phyloP scores from a whole-genome alignment of 306 rosid genomes.

The Senna siamea region DNA sequence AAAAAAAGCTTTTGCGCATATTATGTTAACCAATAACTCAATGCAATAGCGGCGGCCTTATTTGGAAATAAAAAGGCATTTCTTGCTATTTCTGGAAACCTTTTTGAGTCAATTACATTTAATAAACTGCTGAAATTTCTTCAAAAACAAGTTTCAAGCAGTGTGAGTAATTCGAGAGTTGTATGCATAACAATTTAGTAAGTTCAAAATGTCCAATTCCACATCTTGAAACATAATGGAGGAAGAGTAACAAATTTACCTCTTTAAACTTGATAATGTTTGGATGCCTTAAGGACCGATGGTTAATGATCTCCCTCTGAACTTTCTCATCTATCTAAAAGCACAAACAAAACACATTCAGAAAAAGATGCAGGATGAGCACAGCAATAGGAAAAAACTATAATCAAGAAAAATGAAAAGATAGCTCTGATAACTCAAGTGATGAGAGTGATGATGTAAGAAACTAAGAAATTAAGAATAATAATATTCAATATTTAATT shows the following conservation, averaged over 20 bases:
- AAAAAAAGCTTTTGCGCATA: conserved; percentile 10
- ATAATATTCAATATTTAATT: neutral
- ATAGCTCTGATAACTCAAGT: neutral
- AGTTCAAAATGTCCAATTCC: conserved; percentile 13
- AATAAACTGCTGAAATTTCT: neutral
- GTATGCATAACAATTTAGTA: neutral
- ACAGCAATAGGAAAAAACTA: conserved; percentile 14
- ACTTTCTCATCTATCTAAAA: conserved; percentile 90
- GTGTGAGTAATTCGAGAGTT: neutral
- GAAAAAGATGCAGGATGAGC: neutral
- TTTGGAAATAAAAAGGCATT: neutral
- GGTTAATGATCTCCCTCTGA: conserved; percentile 86
- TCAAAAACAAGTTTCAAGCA: neutral
- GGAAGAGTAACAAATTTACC: conserved; percentile 44
- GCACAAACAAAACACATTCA: conserved; percentile 31
- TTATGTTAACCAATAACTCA: neutral
- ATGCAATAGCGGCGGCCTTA: neutral
- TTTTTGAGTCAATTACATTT: neutral
- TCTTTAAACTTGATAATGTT: conserved; percentile 87
- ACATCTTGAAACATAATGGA: neutral
- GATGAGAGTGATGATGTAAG: neutral
- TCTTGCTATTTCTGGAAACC: neutral
- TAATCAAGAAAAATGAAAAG: conserved; percentile 14
- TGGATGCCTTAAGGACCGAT: conserved; percentile 82
- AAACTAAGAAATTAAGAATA: neutral